Conservation (phyloP, 2,329 filamentous ascomycete genomes). For the Clarireedia paspali region DNA sequence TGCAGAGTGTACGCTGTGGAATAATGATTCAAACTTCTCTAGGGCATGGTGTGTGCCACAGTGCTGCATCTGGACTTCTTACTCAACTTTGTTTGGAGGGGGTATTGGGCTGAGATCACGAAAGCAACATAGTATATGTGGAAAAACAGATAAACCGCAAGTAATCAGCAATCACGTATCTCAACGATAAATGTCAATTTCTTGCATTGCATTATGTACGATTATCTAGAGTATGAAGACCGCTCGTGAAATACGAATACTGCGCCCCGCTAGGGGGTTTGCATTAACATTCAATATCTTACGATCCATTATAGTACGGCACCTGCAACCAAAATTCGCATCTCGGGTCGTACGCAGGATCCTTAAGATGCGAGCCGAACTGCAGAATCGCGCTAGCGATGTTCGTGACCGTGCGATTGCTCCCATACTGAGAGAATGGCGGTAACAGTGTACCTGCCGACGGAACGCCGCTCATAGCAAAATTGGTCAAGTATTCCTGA, state of each 20-base stretch:
- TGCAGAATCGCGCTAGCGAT: slow-evolving; percentile 9
- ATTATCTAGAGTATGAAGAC: too few relatives aligned
- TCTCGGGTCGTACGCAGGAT: slow-evolving; percentile 23
- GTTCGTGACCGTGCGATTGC: slow-evolving; percentile 8
- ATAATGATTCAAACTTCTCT: too few relatives aligned
- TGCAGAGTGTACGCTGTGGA: too few relatives aligned
- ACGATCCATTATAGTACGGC: not conserved
- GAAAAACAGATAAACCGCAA: too few relatives aligned
- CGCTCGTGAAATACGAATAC: not conserved
- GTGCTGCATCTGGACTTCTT: too few relatives aligned
- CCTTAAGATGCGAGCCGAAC: slow-evolving; percentile 2
- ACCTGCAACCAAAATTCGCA: slow-evolving; percentile 28
- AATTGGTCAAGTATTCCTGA: slow-evolving; percentile 31
- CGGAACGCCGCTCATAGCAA: slow-evolving; percentile 29
- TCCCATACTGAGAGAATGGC: slow-evolving; percentile 17
- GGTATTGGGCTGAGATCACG: too few relatives aligned
- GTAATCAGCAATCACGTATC: too few relatives aligned
- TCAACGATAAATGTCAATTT: too few relatives aligned
- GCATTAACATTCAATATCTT: not conserved
- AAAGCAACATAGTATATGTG: too few relatives aligned
- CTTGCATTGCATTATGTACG: too few relatives aligned
- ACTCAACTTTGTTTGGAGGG: too few relatives aligned
- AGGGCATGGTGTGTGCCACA: too few relatives aligned
- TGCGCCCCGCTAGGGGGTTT: not conserved
- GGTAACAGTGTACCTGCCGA: slow-evolving; percentile 15